These are phyloP conservation scores for Stemphylium lycopersici DNA, from an alignment of 2,329 filamentous ascomycete species.

Conservation along the genomic window DNA sequence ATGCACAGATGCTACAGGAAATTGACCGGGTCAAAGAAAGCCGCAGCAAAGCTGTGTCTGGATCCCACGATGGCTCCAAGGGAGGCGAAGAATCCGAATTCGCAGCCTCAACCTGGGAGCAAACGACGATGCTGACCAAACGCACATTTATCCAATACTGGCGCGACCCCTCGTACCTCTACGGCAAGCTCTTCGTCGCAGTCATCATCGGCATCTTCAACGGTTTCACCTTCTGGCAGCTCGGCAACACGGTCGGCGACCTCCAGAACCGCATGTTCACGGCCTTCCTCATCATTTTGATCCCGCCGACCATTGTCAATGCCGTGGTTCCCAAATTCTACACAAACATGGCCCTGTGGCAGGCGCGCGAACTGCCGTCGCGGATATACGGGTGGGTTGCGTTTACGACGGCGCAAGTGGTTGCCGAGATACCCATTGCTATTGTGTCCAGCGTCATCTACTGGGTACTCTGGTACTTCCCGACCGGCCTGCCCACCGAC, in stretches of 20 bases:
- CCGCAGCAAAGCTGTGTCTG: conserved; percentile 56
- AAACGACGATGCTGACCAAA: conserved; percentile 71
- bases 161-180: conserved; percentile 77
- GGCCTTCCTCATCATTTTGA: conserved; percentile 61
- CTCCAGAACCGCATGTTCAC: conserved; percentile 83
- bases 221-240: conserved; percentile 77
- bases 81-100: conserved; percentile 60
- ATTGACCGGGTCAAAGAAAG: conserved; percentile 68
- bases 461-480: conserved; percentile 78
- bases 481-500: conserved; percentile 71
- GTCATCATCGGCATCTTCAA: conserved; percentile 78
- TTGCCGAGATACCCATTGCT: conserved; percentile 74
- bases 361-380: conserved; percentile 73
- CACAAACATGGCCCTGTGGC: conserved; percentile 73
- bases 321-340: conserved; percentile 79
- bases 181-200: conserved; percentile 75
- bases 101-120: conserved; percentile 67
- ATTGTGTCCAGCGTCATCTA: conserved; percentile 70
- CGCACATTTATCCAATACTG: conserved; percentile 76
- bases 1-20: conserved; percentile 64
- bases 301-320: conserved; percentile 76
- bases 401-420: conserved; percentile 68
- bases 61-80: conserved; percentile 24
- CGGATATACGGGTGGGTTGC: conserved; percentile 80
- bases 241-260: conserved; percentile 68